Evolutionary conservation across 1,284 basidiomycete genomes (phyloP), one percentile per base, ranked within the genome.

Genomic region (Pyrrhoderma noxium): DNA sequence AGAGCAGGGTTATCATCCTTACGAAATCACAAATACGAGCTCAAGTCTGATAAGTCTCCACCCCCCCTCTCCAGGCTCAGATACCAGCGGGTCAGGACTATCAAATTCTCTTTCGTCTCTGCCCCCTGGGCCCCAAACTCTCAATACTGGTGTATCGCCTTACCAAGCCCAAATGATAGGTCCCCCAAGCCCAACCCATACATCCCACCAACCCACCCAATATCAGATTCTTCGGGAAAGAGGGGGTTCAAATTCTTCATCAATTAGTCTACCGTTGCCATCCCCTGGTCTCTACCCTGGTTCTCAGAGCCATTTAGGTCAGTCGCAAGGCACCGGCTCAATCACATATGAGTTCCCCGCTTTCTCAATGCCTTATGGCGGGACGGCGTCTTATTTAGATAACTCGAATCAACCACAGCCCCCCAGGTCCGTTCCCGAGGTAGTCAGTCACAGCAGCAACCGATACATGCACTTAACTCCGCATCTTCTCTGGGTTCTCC

Each of bases 21-120:
- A 21, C 19, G 27, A 8, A 23, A 4, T 34, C 40, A 3, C 18
- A 19, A 11, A 25, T 8, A 40, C 51, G 21, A 52, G 38, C 31
- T 52, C 34, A 31, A 37, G 21, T 9, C 23, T 43, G 51, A 22
- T 23, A 8, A 25, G 45, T 18, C 19, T 52, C 14, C 51, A 18
- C 19, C 44, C 51, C 7, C 44, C 49, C 3, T 52, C 51, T 9
- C 51, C 51, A 9, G 51, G 38, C 9, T 52, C 51, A 21, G 51
- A 52, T 25, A 38, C 45, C 7, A 47, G 45, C n/a, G 45, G 45
- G 3, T 52, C 50, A 18, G 46, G 35, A 7, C 45, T 52, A 16
- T 47, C 50, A 16, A 52, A 42, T 23, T 40, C 44, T 2, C 22
- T 52, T 8, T 25, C 37, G 5, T 47, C 35, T 35, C 18, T 52